A percentile compares a stretch with the other conserved stretches of the same genome.
Evolutionary conservation across 2,329 filamentous ascomycete species (phyloP).

Genomic region (Onygenales sp.): DNA sequence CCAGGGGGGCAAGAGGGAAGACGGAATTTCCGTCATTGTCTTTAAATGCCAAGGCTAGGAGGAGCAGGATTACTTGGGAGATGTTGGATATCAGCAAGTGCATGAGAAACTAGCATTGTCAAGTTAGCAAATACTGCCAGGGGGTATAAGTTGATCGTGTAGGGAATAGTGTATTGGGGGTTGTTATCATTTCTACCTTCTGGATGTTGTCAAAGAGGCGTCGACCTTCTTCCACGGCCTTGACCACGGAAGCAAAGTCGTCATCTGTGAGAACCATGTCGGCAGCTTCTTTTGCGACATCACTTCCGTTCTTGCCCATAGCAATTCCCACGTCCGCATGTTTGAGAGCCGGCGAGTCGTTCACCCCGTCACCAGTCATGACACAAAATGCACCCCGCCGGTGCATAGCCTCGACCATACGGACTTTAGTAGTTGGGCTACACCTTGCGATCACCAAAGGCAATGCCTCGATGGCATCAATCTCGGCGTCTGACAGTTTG

Average conservation of each 20-base stretch:
- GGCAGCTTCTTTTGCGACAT: slow-evolving; percentile 67
- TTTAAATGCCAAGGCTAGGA: slow-evolving; percentile 73
- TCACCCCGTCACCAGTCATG: slow-evolving; percentile 74
- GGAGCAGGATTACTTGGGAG: slow-evolving; percentile 70
- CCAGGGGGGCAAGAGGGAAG: slow-evolving; percentile 73
- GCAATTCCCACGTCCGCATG: slow-evolving; percentile 71
- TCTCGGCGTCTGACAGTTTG: slow-evolving; percentile 58
- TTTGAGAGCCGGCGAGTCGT: slow-evolving; percentile 66
- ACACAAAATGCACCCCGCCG: slow-evolving; percentile 57
- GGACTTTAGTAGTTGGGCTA: slow-evolving; percentile 54
- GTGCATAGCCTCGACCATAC: slow-evolving; percentile 57
- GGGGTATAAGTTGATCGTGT: slow-evolving; percentile 27
- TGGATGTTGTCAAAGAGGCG: slow-evolving; percentile 76
- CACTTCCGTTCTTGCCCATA: slow-evolving; percentile 65
- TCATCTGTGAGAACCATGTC: slow-evolving; percentile 47
- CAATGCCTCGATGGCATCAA: slow-evolving; percentile 46
- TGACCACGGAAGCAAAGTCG: slow-evolving; percentile 73
- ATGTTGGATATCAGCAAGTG: slow-evolving; percentile 73
- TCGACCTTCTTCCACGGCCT: slow-evolving; percentile 67
- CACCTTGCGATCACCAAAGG: slow-evolving; percentile 44
- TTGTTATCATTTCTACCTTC: slow-evolving; percentile 26
- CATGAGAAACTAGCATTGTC: slow-evolving; percentile 55
- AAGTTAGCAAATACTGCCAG: slow-evolving; percentile 2
- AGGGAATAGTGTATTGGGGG: slow-evolving; percentile 34
- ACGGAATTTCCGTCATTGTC: slow-evolving; percentile 62